A percentile compares a stretch with the other conserved stretches of the same genome.
phyloP scores from a whole-genome alignment of 176 grass and related monocot genomes.

The Poa annua region DNA sequence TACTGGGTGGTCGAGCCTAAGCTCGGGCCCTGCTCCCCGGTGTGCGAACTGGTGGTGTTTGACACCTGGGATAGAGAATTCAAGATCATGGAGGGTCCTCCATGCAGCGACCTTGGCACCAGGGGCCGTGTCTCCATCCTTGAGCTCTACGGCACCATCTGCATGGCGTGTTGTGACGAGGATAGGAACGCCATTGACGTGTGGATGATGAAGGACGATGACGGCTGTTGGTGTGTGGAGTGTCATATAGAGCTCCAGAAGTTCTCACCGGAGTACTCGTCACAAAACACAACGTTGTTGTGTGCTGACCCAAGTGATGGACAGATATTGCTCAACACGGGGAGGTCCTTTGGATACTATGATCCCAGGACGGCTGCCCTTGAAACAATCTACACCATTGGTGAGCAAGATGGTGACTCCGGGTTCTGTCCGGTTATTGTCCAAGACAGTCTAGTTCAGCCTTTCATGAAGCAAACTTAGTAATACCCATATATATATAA shows the following conservation, averaged over 20 bases:
- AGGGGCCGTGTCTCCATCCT: not conserved
- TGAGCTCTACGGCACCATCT: not conserved
- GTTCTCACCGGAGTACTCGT: constrained; percentile 23
- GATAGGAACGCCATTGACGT: not conserved
- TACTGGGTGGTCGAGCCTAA: not conserved
- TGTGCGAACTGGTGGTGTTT: not conserved
- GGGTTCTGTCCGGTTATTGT: not conserved
- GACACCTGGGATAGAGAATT: not conserved
- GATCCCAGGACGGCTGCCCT: not conserved
- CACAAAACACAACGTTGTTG: not conserved
- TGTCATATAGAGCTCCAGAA: not conserved
- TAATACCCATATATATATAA: too few species aligned
- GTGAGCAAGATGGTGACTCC: not conserved
- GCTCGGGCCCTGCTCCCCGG: not conserved
- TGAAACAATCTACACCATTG: constrained; percentile 5
- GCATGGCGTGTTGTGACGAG: not conserved
- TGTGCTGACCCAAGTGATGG: not conserved
- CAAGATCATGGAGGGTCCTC: not conserved
- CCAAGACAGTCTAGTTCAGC: not conserved
- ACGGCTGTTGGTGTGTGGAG: not conserved
- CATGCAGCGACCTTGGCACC: not conserved
- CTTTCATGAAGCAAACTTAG: not conserved
- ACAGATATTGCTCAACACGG: not conserved
- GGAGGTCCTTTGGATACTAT: constrained; percentile 12
- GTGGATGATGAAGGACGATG: not conserved